Evolutionary conservation across 1,284 basidiomycete genomes (phyloP).

Genomic region (Tylopilus sp.): DNA sequence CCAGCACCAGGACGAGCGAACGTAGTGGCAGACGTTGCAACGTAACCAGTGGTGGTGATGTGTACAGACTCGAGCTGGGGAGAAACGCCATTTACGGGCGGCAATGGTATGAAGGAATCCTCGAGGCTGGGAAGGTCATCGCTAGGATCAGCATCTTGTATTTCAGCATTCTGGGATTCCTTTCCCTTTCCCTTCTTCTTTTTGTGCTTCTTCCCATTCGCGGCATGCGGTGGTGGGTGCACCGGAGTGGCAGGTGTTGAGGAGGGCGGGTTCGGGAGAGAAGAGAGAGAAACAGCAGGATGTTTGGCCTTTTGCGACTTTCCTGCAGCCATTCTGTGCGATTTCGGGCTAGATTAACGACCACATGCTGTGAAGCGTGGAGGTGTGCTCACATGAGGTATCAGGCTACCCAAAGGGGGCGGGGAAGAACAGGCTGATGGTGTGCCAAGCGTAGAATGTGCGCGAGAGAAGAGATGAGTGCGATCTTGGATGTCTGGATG

Average conservation of each 20-base stretch:
- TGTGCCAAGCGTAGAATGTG: neutral
- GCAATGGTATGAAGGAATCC: constrained; percentile 23
- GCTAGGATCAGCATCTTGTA: constrained; percentile 27
- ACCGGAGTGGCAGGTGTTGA: constrained; percentile 7
- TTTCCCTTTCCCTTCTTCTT: constrained; percentile 46
- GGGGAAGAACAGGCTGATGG: constrained; percentile 3
- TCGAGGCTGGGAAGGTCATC: constrained; percentile 26
- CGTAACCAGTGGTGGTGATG: constrained; percentile 45
- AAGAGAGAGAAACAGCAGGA: constrained; percentile 4
- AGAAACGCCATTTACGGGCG: constrained; percentile 35
- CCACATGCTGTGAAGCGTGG: neutral
- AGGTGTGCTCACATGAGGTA: constrained; percentile 17
- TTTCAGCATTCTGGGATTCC: constrained; percentile 16
- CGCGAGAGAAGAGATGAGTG: neutral
- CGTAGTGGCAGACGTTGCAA: constrained; percentile 37
- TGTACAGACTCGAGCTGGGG: constrained; percentile 48
- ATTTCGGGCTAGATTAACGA: constrained; percentile 21
- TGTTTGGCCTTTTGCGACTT: constrained; percentile 31
- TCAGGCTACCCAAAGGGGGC: constrained; percentile 3
- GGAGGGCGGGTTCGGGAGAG: constrained; percentile 7
- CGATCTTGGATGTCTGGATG: constrained; percentile 18
- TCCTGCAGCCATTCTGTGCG: constrained; percentile 26
- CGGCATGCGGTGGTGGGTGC: constrained; percentile 9
- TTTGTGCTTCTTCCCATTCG: constrained; percentile 42
- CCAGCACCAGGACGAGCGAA: constrained; percentile 32